Conservation (phyloP, 2,329 filamentous ascomycete species). For the Colletotrichum navitas region DNA sequence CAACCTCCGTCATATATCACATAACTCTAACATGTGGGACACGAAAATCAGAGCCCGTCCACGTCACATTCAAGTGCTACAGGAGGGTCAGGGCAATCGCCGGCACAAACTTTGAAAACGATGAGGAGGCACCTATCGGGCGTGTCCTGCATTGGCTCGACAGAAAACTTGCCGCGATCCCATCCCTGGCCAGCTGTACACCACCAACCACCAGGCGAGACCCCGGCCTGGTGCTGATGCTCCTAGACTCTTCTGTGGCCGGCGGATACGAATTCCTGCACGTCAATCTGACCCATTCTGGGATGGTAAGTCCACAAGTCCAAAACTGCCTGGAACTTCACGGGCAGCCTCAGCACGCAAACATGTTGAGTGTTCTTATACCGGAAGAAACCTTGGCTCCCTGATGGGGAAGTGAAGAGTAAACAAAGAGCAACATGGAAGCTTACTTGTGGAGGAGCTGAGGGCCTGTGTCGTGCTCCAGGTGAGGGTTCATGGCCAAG, state of each 20-base stretch:
- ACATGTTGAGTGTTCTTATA: neutral
- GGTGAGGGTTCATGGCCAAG: neutral
- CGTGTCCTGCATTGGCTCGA: neutral
- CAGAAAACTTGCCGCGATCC: neutral
- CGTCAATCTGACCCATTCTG: too few species aligned
- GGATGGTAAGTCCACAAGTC: fast-evolving
- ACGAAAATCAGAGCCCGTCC: neutral
- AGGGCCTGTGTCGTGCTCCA: too few species aligned
- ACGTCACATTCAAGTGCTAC: neutral
- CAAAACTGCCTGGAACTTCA: neutral
- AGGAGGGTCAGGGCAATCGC: neutral
- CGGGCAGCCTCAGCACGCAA: neutral
- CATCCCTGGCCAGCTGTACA: neutral
- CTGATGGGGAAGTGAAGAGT: neutral
- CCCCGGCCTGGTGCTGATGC: neutral
- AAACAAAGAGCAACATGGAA: neutral
- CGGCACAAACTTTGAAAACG: neutral
- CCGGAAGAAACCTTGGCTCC: neutral
- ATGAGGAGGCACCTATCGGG: too few species aligned
- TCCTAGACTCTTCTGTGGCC: neutral
- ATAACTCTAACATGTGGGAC: too few species aligned
- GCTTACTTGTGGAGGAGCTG: too few species aligned
- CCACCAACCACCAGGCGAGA: neutral
- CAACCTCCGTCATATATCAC: neutral
- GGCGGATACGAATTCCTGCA: neutral